Percentiles rank a stretch among this genome's conserved stretches.
Conservation (phyloP, 768 basidiomycete species). For the Lentinula guzmanii region DNA sequence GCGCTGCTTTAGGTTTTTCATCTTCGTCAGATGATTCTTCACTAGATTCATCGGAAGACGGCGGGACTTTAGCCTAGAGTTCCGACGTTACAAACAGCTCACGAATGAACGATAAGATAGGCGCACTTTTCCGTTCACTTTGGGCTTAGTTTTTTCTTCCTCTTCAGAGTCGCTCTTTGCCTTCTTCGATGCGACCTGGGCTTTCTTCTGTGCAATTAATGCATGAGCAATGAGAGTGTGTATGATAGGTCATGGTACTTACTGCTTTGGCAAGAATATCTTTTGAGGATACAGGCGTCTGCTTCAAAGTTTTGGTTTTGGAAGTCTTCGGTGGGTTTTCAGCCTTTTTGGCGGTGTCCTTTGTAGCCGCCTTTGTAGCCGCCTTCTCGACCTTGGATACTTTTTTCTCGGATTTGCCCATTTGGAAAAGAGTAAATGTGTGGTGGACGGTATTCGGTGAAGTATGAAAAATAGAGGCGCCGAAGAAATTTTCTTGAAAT, state of each 20-base stretch:
- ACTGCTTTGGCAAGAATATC: constrained; percentile 38
- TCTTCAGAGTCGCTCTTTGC: constrained; percentile 11
- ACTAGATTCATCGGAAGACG: constrained; percentile 19
- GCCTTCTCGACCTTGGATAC: constrained; percentile 9
- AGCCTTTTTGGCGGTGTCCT: constrained; percentile 34
- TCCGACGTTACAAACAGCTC: constrained; percentile 13
- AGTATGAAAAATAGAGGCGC: background rate
- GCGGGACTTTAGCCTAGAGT: constrained; percentile 22
- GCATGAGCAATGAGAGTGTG: background rate
- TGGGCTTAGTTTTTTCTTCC: constrained; percentile 14
- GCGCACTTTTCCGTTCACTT: constrained; percentile 11
- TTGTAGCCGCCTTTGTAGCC: constrained; percentile 15
- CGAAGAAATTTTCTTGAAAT: background rate
- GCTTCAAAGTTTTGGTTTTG: constrained; percentile 23
- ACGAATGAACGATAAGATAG: constrained; percentile 8
- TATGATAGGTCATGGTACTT: constrained; percentile 10
- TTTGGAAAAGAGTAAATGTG: background rate
- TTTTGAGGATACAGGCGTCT: constrained; percentile 29
- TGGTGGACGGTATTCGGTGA: background rate
- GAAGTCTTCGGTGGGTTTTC: constrained; percentile 30
- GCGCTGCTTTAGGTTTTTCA: constrained; percentile 51
- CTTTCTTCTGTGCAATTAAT: constrained; percentile 13
- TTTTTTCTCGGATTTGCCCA: constrained; percentile 3
- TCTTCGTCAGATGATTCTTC: constrained; percentile 35
- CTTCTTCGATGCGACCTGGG: too few relatives aligned